phyloP scores from a whole-genome alignment of 2,329 filamentous ascomycete genomes.

The Eutypella sp. region DNA sequence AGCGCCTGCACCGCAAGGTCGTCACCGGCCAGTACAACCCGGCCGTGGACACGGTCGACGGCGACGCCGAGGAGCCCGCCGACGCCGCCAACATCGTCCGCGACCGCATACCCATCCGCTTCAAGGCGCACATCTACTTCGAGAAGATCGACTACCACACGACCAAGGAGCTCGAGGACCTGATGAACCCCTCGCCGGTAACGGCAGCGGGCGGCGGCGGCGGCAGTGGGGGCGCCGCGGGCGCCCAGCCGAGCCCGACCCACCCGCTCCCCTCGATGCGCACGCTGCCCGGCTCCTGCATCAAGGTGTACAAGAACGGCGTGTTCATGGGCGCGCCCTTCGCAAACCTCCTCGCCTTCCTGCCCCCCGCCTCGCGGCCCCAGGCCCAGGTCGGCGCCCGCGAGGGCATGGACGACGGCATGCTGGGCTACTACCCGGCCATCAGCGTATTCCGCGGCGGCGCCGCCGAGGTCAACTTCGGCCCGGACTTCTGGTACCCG shows the following conservation, averaged over 20 bases:
- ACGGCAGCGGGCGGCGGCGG: slow-evolving; percentile 23
- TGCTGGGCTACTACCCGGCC: slow-evolving; percentile 92
- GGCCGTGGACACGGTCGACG: slow-evolving; percentile 64
- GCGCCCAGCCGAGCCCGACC: slow-evolving; percentile 59
- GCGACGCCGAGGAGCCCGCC: slow-evolving; percentile 54
- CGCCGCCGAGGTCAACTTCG: slow-evolving; percentile 89
- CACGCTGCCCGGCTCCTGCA: slow-evolving; percentile 78
- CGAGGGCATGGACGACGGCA: slow-evolving; percentile 87
- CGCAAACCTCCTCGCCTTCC: slow-evolving; percentile 79
- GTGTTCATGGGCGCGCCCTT: slow-evolving; percentile 81
- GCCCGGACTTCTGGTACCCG: slow-evolving; percentile 86
- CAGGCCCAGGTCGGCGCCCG: slow-evolving; percentile 68
- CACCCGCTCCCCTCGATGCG: slow-evolving; percentile 72
- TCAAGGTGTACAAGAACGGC: slow-evolving; percentile 92
- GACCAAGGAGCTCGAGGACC: slow-evolving; percentile 81
- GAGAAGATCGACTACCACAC: slow-evolving; percentile 87
- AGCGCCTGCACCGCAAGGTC: slow-evolving; percentile 81
- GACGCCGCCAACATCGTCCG: slow-evolving; percentile 78
- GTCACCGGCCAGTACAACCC: slow-evolving; percentile 86
- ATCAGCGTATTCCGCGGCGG: slow-evolving; percentile 90
- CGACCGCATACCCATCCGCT: slow-evolving; percentile 89
- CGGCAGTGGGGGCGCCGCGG: slow-evolving; percentile 32
- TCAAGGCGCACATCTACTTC: slow-evolving; percentile 91
- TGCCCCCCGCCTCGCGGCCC: slow-evolving; percentile 81
- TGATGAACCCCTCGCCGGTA: slow-evolving; percentile 61